Conservation (phyloP, 495 filamentous ascomycete genomes). For the Amphirosellinia nigrospora region DNA sequence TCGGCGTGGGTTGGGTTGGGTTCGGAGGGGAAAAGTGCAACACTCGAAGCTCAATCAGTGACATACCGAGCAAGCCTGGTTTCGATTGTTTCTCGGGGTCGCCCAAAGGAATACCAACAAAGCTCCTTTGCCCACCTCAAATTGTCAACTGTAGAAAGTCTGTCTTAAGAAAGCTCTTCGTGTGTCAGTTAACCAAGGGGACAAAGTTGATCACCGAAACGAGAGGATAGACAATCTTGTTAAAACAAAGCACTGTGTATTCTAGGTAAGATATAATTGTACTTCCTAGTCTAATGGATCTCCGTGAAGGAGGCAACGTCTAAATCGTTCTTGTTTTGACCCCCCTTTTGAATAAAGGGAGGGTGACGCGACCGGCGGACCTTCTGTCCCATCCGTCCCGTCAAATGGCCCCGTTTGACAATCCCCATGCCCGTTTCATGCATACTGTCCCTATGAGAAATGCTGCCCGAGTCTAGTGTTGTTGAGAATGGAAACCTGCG, state of each 20-base stretch:
- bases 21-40: no score
- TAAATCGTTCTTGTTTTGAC: background rate
- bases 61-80: background rate
- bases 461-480: conserved; percentile 16
- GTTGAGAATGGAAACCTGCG: conserved; percentile 17
- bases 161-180: background rate
- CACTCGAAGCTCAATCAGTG: background rate
- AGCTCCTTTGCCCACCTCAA: background rate
- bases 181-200: background rate
- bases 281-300: conserved; percentile 2
- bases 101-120: background rate
- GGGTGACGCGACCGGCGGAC: background rate
- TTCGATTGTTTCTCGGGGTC: background rate
- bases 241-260: conserved; percentile 1
- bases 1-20: background rate
- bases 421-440: conserved; percentile 15
- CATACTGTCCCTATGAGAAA: conserved; percentile 20
- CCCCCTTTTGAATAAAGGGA: background rate
- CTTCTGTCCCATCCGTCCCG: background rate
- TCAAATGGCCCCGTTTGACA: background rate
- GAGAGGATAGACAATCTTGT: background rate
- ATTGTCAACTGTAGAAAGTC: no score
- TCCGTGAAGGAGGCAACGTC: background rate
- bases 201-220: background rate
- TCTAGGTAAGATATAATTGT: background rate